These are phyloP conservation scores for Sinapis alba DNA, from an alignment of 441 rosid species.

Conservation along the genomic window DNA sequence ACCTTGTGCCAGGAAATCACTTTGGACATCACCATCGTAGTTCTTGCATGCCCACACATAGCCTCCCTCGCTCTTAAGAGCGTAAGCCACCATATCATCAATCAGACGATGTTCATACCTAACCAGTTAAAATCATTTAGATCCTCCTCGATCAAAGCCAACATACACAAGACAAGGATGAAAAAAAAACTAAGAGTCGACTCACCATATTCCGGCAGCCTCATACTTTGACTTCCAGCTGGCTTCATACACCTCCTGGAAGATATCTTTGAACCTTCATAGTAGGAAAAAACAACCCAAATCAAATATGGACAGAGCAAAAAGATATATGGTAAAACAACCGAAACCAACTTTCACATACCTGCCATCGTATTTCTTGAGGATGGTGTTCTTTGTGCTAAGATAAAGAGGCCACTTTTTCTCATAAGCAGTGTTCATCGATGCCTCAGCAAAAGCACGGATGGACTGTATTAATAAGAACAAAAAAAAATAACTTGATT, in stretches of 20 bases:
- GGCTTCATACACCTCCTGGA: slow-evolving; percentile 93
- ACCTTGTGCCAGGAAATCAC: slow-evolving; percentile 99
- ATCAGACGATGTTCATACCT: slow-evolving; percentile 99
- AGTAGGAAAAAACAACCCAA: neutral
- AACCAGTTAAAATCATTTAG: slow-evolving; percentile 30
- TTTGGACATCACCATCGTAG: no score
- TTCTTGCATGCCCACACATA: no score
- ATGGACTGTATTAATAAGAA: slow-evolving; percentile 64
- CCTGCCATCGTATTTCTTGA: slow-evolving; percentile 99
- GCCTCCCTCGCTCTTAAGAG: no score
- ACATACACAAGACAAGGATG: neutral
- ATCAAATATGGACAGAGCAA: neutral
- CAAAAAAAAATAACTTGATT: neutral
- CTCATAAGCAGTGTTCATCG: no score
- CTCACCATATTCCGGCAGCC: no score
- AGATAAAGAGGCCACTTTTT: slow-evolving; percentile 99
- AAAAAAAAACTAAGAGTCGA: neutral
- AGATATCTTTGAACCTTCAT: slow-evolving; percentile 93
- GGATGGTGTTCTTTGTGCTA: slow-evolving; percentile 97
- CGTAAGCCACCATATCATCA: slow-evolving; percentile 99
- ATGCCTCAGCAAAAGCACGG: no score
- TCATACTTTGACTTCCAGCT: slow-evolving; percentile 86
- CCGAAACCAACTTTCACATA: slow-evolving; percentile 33
- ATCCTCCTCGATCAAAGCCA: neutral
- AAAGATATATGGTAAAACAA: neutral